phyloP scores from a whole-genome alignment of 208 protist genomes.

The Phytomonas sp. region DNA sequence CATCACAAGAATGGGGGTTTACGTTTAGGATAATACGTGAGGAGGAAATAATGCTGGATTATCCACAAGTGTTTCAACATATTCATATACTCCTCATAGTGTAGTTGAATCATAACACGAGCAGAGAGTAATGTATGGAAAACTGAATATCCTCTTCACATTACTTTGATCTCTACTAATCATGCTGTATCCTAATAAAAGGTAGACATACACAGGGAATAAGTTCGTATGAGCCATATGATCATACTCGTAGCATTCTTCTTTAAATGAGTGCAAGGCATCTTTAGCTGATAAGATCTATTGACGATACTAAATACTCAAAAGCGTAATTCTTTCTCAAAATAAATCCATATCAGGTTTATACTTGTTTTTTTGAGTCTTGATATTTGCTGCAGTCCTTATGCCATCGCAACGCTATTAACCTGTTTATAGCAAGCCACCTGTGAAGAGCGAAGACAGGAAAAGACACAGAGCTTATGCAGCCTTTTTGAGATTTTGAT shows the following conservation, averaged over 20 bases:
- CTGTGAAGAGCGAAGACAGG: background rate
- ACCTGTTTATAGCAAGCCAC: background rate
- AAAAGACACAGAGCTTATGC: background rate
- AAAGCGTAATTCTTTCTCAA: background rate
- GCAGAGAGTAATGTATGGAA: background rate
- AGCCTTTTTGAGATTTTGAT: too few species aligned
- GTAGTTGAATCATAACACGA: background rate
- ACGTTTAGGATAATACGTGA: too few species aligned
- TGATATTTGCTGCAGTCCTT: background rate
- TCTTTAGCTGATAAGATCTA: background rate
- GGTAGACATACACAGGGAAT: background rate
- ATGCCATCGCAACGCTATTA: background rate
- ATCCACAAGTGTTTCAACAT: too few species aligned
- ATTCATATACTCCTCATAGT: background rate
- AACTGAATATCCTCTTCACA: background rate
- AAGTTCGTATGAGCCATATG: background rate
- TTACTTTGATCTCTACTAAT: background rate
- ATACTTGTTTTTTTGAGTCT: background rate
- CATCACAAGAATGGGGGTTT: too few species aligned
- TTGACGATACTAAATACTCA: background rate
- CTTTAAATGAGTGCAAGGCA: background rate
- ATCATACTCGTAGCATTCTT: background rate
- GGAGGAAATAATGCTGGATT: too few species aligned
- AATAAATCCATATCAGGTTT: background rate
- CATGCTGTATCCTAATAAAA: background rate